phyloP scores from a whole-genome alignment of 495 filamentous ascomycete species.

The Tuber indicum region DNA sequence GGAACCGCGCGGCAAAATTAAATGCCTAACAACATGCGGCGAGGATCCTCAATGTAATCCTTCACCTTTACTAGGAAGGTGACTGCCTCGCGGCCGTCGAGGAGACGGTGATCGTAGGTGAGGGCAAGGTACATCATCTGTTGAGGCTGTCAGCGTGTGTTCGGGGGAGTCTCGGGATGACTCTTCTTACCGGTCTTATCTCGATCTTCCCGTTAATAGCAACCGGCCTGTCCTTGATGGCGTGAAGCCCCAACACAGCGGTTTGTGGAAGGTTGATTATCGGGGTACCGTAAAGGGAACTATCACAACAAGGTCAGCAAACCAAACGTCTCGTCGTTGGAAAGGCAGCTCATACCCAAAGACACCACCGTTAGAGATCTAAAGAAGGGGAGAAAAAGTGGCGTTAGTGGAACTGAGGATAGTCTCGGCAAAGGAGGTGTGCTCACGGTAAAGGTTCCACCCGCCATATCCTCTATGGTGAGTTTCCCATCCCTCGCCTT shows the following conservation, averaged over 20 bases:
- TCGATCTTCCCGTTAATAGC: slow-evolving; percentile 87
- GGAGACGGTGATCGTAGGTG: slow-evolving; percentile 91
- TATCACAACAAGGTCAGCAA: slow-evolving; percentile 30
- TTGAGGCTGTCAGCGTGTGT: slow-evolving; percentile 10
- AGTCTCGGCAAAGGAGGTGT: background rate
- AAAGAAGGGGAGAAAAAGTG: background rate
- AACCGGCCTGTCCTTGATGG: slow-evolving; percentile 91
- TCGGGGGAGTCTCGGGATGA: background rate
- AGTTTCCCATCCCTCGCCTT: slow-evolving; percentile 97
- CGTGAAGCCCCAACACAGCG: slow-evolving; percentile 92
- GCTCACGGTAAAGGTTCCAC: slow-evolving; percentile 75
- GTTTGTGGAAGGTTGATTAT: slow-evolving; percentile 98
- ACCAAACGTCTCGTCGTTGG: background rate
- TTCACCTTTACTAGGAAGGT: slow-evolving; percentile 98
- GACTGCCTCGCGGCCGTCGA: slow-evolving; percentile 92
- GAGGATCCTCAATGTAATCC: slow-evolving; percentile 95
- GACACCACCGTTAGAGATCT: slow-evolving; percentile 79
- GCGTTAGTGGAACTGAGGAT: background rate
- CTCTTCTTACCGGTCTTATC: slow-evolving; percentile 64
- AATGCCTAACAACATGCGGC: slow-evolving; percentile 71
- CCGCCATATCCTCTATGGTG: slow-evolving; percentile 99
- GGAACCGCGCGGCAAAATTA: slow-evolving; percentile 8
- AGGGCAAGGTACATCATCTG: slow-evolving; percentile 98
- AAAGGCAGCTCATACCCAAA: slow-evolving; percentile 46
- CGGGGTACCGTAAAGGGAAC: slow-evolving; percentile 91